These are phyloP conservation scores for Aspergillus hiratsukae DNA, from an alignment of 2,329 filamentous ascomycete species.

Conservation along the genomic window DNA sequence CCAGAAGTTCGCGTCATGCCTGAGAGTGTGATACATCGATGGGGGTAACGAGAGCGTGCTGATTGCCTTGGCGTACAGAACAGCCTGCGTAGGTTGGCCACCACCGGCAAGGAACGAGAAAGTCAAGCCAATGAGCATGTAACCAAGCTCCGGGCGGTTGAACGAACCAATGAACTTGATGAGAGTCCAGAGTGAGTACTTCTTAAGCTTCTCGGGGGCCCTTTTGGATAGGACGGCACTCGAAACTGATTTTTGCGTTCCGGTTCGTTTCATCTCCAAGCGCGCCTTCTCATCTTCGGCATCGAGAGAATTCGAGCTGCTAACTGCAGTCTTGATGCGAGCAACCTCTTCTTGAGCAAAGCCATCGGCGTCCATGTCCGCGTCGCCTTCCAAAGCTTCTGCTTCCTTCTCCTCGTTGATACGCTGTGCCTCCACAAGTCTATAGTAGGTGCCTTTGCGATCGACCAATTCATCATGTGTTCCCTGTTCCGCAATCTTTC, in stretches of 20 bases:
- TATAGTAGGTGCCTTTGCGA: constrained; percentile 68
- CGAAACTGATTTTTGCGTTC: constrained; percentile 56
- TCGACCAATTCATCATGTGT: constrained; percentile 76
- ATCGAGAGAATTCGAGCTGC: constrained; percentile 23
- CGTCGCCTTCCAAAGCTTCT: constrained; percentile 24
- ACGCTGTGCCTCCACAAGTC: constrained; percentile 82
- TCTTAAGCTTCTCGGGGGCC: constrained; percentile 46
- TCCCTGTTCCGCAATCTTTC: constrained; percentile 87
- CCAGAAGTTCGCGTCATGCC: constrained; percentile 77
- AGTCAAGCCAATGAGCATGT: constrained; percentile 69
- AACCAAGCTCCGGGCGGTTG: constrained; percentile 66
- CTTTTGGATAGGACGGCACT: constrained; percentile 63
- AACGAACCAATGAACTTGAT: constrained; percentile 76
- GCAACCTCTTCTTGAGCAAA: constrained; percentile 25
- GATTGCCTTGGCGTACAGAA: constrained; percentile 89
- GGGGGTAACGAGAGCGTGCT: constrained; percentile 60
- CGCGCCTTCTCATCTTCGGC: constrained; percentile 30
- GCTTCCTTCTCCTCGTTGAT: constrained; percentile 57
- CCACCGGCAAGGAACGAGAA: constrained; percentile 74
- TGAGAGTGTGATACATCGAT: constrained; percentile 53
- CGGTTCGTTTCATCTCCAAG: constrained; percentile 37
- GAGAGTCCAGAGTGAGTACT: constrained; percentile 70
- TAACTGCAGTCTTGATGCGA: constrained; percentile 31
- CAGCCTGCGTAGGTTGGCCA: constrained; percentile 69
- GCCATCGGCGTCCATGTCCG: constrained; percentile 21